These are phyloP conservation scores for Arachnomyces sp. DNA, from an alignment of 2,329 filamentous ascomycete genomes.

Conservation along the genomic window DNA sequence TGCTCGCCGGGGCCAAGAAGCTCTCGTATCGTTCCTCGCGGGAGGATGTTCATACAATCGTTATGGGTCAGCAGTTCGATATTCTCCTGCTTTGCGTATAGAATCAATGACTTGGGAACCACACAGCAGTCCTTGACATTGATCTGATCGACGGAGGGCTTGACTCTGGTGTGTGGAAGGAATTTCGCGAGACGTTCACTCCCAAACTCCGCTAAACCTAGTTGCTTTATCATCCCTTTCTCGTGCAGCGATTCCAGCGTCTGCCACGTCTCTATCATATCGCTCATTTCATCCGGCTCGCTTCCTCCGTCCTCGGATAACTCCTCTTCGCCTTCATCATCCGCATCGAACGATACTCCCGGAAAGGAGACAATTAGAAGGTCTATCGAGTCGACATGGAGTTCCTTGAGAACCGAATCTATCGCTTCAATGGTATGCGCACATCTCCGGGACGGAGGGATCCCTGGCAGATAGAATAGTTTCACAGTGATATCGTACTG, in stretches of 20 bases:
- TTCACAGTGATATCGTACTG: slow-evolving; percentile 96
- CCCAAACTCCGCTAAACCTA: slow-evolving; percentile 89
- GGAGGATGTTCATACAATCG: slow-evolving; percentile 87
- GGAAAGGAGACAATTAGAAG: slow-evolving; percentile 90
- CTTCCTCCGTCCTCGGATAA: slow-evolving; percentile 53
- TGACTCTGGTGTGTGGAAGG: slow-evolving; percentile 60
- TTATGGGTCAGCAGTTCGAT: slow-evolving; percentile 91
- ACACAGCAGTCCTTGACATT: slow-evolving; percentile 94
- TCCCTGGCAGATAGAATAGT: slow-evolving; percentile 78
- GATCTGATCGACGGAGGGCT: slow-evolving; percentile 86
- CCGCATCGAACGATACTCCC: slow-evolving; percentile 85
- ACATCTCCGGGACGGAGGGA: slow-evolving; percentile 57
- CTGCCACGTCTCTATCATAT: slow-evolving; percentile 59
- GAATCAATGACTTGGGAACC: slow-evolving; percentile 77
- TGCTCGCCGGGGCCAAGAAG: slow-evolving; percentile 65
- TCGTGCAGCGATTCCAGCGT: slow-evolving; percentile 66
- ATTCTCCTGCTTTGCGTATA: slow-evolving; percentile 71
- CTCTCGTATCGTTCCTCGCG: slow-evolving; percentile 74
- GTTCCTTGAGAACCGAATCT: slow-evolving; percentile 68
- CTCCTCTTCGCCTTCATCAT: slow-evolving; percentile 68
- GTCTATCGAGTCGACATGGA: slow-evolving; percentile 69
- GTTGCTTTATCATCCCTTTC: slow-evolving; percentile 61
- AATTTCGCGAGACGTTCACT: slow-evolving; percentile 74
- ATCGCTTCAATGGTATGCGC: slow-evolving; percentile 72
- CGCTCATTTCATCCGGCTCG: slow-evolving; percentile 34